A percentile compares a stretch with the other conserved stretches of the same genome.
These are phyloP conservation scores for Elsinoe australis DNA, from an alignment of 2,329 filamentous ascomycete genomes.

Conservation along the genomic window DNA sequence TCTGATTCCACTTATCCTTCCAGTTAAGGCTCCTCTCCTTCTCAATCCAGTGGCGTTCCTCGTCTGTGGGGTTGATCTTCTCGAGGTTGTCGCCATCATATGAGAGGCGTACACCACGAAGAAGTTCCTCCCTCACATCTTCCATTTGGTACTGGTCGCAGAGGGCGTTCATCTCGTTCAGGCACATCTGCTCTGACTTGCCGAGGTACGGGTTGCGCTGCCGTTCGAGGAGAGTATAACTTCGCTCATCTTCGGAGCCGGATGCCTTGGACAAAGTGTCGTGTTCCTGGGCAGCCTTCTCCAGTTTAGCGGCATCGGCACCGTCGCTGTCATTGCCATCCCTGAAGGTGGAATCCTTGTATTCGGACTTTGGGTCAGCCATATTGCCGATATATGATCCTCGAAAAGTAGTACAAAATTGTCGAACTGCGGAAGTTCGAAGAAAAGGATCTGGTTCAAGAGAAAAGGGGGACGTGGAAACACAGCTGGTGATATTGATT, in stretches of 20 bases:
- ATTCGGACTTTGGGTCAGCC: constrained; percentile 1
- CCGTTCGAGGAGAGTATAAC: constrained; percentile 15
- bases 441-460: not conserved
- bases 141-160: constrained; percentile 23
- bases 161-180: constrained; percentile 25
- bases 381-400: not conserved
- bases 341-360: not conserved
- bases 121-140: constrained; percentile 22
- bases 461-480: not conserved
- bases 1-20: constrained; percentile 51
- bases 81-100: constrained; percentile 23
- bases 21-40: constrained; percentile 59
- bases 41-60: constrained; percentile 52
- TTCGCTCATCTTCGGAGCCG: constrained; percentile 4
- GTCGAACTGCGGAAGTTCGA: not conserved
- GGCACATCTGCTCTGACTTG: constrained; percentile 25
- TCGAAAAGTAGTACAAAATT: no score
- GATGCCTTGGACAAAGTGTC: constrained; percentile 2
- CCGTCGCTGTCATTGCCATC: constrained; percentile 10
- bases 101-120: constrained; percentile 25
- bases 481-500: not conserved
- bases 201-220: constrained; percentile 26
- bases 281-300: constrained; percentile 6
- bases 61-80: constrained; percentile 43
- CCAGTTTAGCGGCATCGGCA: constrained; percentile 4